phyloP scores from a whole-genome alignment of 2,329 filamentous ascomycete species.

The Aspergillus cejpii region DNA sequence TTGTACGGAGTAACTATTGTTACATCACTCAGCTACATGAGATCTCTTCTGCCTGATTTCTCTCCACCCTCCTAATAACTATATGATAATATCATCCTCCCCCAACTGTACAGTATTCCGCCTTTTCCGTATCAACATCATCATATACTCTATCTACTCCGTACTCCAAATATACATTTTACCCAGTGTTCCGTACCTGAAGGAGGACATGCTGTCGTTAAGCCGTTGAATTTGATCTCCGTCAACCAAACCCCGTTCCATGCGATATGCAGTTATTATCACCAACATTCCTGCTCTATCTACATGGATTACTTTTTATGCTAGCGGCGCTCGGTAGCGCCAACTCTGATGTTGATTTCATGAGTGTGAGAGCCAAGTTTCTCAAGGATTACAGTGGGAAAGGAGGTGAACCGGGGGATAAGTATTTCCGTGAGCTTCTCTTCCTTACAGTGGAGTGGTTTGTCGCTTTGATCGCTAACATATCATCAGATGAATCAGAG shows the following conservation, averaged over 20 bases:
- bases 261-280: slow-evolving; percentile 20
- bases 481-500: slow-evolving; percentile 39
- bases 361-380: slow-evolving; percentile 38
- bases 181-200: neutral
- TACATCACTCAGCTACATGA: no score
- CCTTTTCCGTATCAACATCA: neutral
- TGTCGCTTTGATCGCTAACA: slow-evolving; percentile 9
- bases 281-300: slow-evolving; percentile 10
- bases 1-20: no score
- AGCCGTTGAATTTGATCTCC: neutral
- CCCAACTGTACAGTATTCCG: neutral
- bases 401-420: slow-evolving; percentile 37
- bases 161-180: neutral
- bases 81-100: neutral
- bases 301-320: slow-evolving; percentile 17
- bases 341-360: slow-evolving; percentile 39
- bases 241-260: neutral
- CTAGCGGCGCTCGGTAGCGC: slow-evolving; percentile 17
- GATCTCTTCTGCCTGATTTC: no score
- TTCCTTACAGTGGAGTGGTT: slow-evolving; percentile 4
- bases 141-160: neutral
- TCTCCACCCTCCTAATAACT: neutral
- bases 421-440: slow-evolving; percentile 45
- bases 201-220: slow-evolving; percentile 5
- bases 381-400: slow-evolving; percentile 37